These are phyloP conservation scores for Coemansia biformis DNA, from an alignment of 192 early-diverging fungal genomes.

Conservation along the genomic window DNA sequence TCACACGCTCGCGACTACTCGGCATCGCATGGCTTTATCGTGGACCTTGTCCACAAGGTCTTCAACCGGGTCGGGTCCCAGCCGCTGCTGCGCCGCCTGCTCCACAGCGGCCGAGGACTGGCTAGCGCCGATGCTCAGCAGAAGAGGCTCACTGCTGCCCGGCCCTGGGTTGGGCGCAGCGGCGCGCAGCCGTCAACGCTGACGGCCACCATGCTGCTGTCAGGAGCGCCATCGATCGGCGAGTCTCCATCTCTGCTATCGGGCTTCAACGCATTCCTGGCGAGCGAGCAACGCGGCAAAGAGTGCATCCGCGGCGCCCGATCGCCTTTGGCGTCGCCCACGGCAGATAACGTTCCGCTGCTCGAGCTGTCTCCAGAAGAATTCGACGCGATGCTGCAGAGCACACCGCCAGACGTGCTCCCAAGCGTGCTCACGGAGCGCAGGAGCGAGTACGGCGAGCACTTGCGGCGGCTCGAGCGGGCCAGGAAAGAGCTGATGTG, in stretches of 20 bases:
- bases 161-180: no score
- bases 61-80: slow-evolving; percentile 23
- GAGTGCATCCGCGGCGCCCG: not conserved
- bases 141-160: no score
- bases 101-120: slow-evolving; percentile 6
- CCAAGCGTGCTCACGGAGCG: slow-evolving; percentile 18
- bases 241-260: slow-evolving; percentile 30
- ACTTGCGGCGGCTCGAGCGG: slow-evolving; percentile 18
- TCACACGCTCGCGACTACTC: slow-evolving; percentile 2
- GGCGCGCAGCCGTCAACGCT: not conserved
- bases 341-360: not conserved
- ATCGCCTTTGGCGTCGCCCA: not conserved
- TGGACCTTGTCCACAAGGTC: slow-evolving; percentile 27
- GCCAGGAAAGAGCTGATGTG: slow-evolving; percentile 12
- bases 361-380: slow-evolving; percentile 13
- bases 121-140: not conserved
- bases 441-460: slow-evolving; percentile 27
- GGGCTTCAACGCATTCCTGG: slow-evolving; percentile 29
- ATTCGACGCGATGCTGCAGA: slow-evolving; percentile 20
- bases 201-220: slow-evolving; percentile 10
- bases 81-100: slow-evolving; percentile 14
- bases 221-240: slow-evolving; percentile 8
- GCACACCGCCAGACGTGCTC: slow-evolving; percentile 8
- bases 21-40: slow-evolving; percentile 24
- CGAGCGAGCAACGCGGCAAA: slow-evolving; percentile 2